Evolutionary conservation across 495 filamentous ascomycete species (phyloP).

Genomic region (Tirmania nivea): DNA sequence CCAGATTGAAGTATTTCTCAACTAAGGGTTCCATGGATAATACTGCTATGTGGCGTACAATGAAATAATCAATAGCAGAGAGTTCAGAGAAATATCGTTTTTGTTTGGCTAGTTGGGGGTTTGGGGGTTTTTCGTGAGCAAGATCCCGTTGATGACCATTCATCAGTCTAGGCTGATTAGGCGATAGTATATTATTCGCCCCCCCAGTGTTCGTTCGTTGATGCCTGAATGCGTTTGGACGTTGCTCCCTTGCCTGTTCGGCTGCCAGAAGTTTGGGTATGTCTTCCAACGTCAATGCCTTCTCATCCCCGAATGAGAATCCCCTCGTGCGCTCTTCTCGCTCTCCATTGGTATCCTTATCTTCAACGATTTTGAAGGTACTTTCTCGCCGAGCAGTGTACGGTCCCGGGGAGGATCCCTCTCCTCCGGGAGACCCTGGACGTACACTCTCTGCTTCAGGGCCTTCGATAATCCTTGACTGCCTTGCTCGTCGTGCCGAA

Average conservation of each 20-base stretch:
- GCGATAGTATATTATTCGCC: constrained; percentile 45
- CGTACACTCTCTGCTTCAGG: constrained; percentile 56
- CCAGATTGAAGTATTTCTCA: constrained; percentile 72
- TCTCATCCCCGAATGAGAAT: constrained; percentile 68
- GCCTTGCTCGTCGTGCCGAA: constrained; percentile 70
- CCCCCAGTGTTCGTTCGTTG: constrained; percentile 25
- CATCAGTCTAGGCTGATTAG: constrained; percentile 41
- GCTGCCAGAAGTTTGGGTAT: constrained; percentile 94
- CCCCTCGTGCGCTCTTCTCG: constrained; percentile 32
- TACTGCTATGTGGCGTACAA: constrained; percentile 85
- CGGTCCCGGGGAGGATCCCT: constrained; percentile 5
- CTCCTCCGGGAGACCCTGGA: constrained; percentile 49
- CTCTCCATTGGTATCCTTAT: constrained; percentile 52
- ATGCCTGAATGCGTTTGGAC: constrained; percentile 61
- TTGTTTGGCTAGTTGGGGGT: constrained; percentile 27
- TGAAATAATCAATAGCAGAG: constrained; percentile 89
- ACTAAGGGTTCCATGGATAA: constrained; percentile 86
- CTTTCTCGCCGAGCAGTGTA: constrained; percentile 16
- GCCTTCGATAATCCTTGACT: constrained; percentile 81
- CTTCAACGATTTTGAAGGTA: constrained; percentile 59
- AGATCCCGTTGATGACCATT: constrained; percentile 60
- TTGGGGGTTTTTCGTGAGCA: constrained; percentile 31
- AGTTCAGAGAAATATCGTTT: constrained; percentile 93
- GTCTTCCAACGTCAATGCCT: constrained; percentile 83
- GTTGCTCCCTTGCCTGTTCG: constrained; percentile 81